Base-by-base conservation (phyloP, 106 monocot species). In the Allium cepa region DNA sequence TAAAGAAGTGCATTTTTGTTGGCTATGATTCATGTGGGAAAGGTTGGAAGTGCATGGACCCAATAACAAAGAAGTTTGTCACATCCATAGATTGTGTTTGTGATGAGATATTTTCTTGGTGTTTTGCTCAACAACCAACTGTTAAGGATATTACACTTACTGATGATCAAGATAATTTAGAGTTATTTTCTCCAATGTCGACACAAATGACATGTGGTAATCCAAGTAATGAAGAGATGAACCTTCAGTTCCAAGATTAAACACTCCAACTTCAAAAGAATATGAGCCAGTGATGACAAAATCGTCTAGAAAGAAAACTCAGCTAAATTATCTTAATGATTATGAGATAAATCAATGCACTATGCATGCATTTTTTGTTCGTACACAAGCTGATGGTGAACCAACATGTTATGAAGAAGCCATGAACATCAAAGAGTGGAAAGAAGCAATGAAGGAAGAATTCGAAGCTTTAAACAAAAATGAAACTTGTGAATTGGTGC, bases 41-140 rank as follows among this genome's bases (percentile, higher is more conserved):
- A 59, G 59, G 36, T 0, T 70, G 70, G 70, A 70, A 18, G 59
- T 70, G 70, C 49, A 70, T 70, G 70, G 58, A 70, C 60, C 70
- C 18, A 16, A 26, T 47, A 12, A 70, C 57, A 47, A 59, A 70
- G 47, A 70, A 70, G 14, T 59, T 70, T 49, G 14, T 22, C 46
- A 49, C 47, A 2, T 70, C 70, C 52, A 51, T 16, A 51, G 67
- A 67, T n/a, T n/a, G n/a, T 52, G 67, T 67, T 7, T 67, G 49
- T 22, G 50, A 67, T 67, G 67, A 67, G 15, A 52, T 67, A 11
- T 67, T 52, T 50, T 26, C 67, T 22, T 67, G 3, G 3, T 47
- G 3, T 60, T 26, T 7, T 22, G 18, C 18, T 6, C 60, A 60
- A 22, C 18, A 60, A n/a, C 27, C 11, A 60, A 60, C 27, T 63